Evolutionary conservation across 2,329 filamentous ascomycete species (phyloP).

Genomic region (Ceratocystis colombiana): DNA sequence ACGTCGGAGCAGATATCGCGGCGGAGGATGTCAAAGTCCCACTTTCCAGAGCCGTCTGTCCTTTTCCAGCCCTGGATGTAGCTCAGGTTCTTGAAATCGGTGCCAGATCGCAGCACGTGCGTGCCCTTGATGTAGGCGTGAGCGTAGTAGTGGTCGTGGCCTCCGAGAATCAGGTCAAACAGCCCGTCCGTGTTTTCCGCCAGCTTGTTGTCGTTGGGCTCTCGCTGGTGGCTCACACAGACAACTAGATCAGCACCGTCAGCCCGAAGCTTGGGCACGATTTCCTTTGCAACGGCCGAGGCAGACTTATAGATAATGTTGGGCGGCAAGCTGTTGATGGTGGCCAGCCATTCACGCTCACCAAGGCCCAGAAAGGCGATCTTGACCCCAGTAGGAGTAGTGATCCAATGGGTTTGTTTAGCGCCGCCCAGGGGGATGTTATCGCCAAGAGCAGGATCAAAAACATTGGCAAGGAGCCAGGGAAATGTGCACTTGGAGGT

Average conservation of each 20-base stretch:
- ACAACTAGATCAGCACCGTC: slow-evolving; percentile 76
- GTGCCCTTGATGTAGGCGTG: slow-evolving; percentile 68
- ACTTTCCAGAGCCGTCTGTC: slow-evolving; percentile 38
- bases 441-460: slow-evolving; percentile 71
- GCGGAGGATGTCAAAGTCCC: slow-evolving; percentile 70
- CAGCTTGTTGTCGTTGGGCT: slow-evolving; percentile 82
- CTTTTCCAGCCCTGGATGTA: slow-evolving; percentile 63
- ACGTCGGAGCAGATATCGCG: slow-evolving; percentile 63
- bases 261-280: slow-evolving; percentile 61
- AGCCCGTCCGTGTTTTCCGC: slow-evolving; percentile 62
- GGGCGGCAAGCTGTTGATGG: slow-evolving; percentile 76
- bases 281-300: slow-evolving; percentile 60
- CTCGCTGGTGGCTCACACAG: slow-evolving; percentile 72
- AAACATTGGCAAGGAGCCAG: slow-evolving; percentile 80
- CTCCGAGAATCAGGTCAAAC: slow-evolving; percentile 77
- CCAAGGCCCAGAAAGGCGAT: slow-evolving; percentile 77
- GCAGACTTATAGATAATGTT: slow-evolving; percentile 74
- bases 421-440: slow-evolving; percentile 66
- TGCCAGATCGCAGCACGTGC: slow-evolving; percentile 77
- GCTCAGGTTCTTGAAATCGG: slow-evolving; percentile 85
- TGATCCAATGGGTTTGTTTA: slow-evolving; percentile 64
- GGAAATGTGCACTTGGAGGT: slow-evolving; percentile 69
- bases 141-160: slow-evolving; percentile 81
- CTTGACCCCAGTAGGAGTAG: slow-evolving; percentile 72
- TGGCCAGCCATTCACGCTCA: slow-evolving; percentile 80